Conservation (phyloP, 176 grass and related monocot genomes). For the Luzula sylvatica region DNA sequence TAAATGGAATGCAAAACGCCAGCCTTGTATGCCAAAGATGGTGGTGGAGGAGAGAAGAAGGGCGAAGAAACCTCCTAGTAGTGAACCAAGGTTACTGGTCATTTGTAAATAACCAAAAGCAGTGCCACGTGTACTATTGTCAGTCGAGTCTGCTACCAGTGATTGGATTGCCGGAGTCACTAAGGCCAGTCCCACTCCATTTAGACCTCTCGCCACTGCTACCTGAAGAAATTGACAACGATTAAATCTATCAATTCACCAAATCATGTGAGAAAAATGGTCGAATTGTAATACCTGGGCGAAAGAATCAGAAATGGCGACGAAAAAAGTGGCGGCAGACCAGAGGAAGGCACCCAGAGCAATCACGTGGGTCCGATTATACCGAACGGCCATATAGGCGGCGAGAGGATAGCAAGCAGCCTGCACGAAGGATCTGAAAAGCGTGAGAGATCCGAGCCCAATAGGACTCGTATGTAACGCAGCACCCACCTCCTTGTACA, state of each 20-base stretch:
- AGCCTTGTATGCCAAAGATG: slow-evolving; percentile 52
- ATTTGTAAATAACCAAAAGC: slow-evolving; percentile 89
- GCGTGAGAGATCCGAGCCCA: slow-evolving; percentile 64
- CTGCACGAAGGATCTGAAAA: slow-evolving; percentile 75
- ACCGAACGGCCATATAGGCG: slow-evolving; percentile 53
- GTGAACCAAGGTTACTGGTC: slow-evolving; percentile 61
- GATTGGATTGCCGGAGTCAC: slow-evolving; percentile 75
- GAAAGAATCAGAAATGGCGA: slow-evolving; percentile 68
- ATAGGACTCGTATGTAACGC: slow-evolving; percentile 52
- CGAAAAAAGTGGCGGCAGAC: slow-evolving; percentile 81
- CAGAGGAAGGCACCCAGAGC: slow-evolving; percentile 72
- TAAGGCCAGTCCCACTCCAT: slow-evolving; percentile 64
- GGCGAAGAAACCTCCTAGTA: slow-evolving; percentile 53
- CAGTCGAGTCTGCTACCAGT: slow-evolving; percentile 67
- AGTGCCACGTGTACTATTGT: slow-evolving; percentile 46
- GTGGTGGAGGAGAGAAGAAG: slow-evolving; percentile 53
- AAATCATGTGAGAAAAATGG: not conserved
- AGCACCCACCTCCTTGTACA: slow-evolving; percentile 74
- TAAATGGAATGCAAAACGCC: slow-evolving; percentile 65
- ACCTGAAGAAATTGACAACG: slow-evolving; percentile 24
- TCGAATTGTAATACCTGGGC: slow-evolving; percentile 26
- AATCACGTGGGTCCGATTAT: slow-evolving; percentile 75
- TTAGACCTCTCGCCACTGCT: slow-evolving; percentile 66
- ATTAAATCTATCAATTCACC: not conserved
- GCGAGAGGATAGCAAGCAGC: slow-evolving; percentile 71